Evolutionary conservation across 768 basidiomycete species (phyloP).

Genomic region (Exidia glandulosa): DNA sequence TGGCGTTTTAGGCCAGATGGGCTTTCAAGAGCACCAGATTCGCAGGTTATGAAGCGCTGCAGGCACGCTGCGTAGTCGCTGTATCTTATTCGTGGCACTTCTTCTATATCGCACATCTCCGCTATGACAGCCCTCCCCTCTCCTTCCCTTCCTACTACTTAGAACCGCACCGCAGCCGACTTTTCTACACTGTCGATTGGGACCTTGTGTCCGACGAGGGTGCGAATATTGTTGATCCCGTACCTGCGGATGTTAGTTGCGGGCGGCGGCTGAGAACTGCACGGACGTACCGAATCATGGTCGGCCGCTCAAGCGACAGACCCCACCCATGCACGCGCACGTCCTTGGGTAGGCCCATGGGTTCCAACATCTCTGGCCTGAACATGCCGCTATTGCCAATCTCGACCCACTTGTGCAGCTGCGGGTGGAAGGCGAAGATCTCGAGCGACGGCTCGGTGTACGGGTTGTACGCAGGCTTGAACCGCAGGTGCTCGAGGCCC

Average conservation of each 20-base stretch:
- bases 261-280: not conserved
- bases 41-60: not conserved
- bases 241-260: slow-evolving; percentile 41
- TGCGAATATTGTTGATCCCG: slow-evolving; percentile 94
- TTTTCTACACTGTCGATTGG: slow-evolving; percentile 82
- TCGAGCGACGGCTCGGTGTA: slow-evolving; percentile 75
- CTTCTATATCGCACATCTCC: not conserved
- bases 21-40: not conserved
- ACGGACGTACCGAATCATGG: slow-evolving; percentile 86
- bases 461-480: slow-evolving; percentile 98
- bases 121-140: not conserved
- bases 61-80: not conserved
- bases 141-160: slow-evolving; percentile 10
- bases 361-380: slow-evolving; percentile 97
- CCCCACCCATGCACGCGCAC: slow-evolving; percentile 98
- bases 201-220: slow-evolving; percentile 94
- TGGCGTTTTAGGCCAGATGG: not conserved
- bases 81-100: not conserved
- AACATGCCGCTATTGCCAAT: slow-evolving; percentile 99
- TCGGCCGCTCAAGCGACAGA: slow-evolving; percentile 85
- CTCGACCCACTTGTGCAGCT: slow-evolving; percentile 91
- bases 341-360: slow-evolving; percentile 96
- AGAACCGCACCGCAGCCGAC: slow-evolving; percentile 86
- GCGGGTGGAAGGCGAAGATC: slow-evolving; percentile 96
- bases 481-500: slow-evolving; percentile 86